phyloP scores from a whole-genome alignment of 1,284 basidiomycete genomes.

The Rhodotorula mucilaginosa region DNA sequence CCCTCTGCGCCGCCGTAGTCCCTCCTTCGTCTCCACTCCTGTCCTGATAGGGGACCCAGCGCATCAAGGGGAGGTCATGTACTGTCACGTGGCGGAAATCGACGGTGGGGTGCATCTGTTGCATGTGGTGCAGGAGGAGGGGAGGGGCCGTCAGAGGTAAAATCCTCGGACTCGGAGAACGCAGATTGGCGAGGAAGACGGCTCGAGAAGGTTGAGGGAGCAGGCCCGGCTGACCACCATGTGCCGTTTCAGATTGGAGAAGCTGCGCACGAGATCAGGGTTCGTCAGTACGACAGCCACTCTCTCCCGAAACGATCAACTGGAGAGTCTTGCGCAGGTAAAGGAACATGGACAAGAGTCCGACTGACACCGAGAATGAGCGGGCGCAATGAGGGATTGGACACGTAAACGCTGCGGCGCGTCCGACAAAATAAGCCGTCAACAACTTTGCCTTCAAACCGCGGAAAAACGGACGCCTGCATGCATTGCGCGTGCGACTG shows the following conservation, averaged over 20 bases:
- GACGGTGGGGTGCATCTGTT: conserved; percentile 29
- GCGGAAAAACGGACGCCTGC: too few species aligned
- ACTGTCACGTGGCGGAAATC: conserved; percentile 33
- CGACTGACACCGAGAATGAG: conserved; percentile 19
- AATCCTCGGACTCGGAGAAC: too few species aligned
- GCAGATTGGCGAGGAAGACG: too few species aligned
- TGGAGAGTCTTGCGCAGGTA: too few species aligned
- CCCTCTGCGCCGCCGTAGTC: not conserved
- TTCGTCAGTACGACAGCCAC: too few species aligned
- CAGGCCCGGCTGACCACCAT: conserved; percentile 23
- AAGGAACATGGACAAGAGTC: too few species aligned
- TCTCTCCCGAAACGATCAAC: too few species aligned
- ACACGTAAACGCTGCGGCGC: conserved; percentile 28
- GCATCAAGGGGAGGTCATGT: conserved; percentile 28
- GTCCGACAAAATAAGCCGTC: too few species aligned
- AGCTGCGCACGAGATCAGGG: not conserved
- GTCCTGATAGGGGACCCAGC: conserved; percentile 11
- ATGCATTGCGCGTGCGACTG: not conserved
- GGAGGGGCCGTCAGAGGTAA: not conserved
- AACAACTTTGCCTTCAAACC: not conserved
- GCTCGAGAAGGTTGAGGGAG: not conserved
- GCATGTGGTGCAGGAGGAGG: too few species aligned
- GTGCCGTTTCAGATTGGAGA: conserved; percentile 38
- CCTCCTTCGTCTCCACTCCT: not conserved
- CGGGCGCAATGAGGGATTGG: conserved; percentile 31